Evolutionary conservation across 306 rosid genomes (phyloP).

Genomic region (Prunus mongolica): DNA sequence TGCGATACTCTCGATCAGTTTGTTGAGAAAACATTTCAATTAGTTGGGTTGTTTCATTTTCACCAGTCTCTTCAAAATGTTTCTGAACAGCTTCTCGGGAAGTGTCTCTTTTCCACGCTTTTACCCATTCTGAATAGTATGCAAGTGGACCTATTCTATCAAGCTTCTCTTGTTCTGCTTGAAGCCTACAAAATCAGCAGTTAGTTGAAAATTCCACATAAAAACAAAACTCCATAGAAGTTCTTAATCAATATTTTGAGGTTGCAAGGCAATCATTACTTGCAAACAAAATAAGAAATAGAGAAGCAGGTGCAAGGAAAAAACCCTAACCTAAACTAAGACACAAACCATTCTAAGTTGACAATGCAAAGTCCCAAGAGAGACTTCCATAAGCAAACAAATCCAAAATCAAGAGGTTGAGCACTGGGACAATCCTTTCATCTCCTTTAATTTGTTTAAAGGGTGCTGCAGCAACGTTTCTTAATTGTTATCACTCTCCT

Average conservation of each 20-base stretch:
- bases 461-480: not conserved
- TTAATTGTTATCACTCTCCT: not conserved
- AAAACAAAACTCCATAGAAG: slow-evolving; percentile 1
- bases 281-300: slow-evolving; percentile 1
- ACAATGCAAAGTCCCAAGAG: not conserved
- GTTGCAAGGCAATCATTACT: slow-evolving; percentile 19
- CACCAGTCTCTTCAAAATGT: slow-evolving; percentile 93
- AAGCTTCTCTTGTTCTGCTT: slow-evolving; percentile 71
- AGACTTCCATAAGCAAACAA: not conserved
- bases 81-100: slow-evolving; percentile 78
- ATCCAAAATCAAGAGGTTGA: not conserved
- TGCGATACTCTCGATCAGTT: slow-evolving; percentile 85
- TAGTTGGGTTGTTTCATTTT: slow-evolving; percentile 77
- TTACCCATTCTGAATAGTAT: slow-evolving; percentile 94
- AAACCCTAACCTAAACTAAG: not conserved
- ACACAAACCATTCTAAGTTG: not conserved
- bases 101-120: slow-evolving; percentile 85
- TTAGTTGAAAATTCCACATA: slow-evolving; percentile 9
- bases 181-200: slow-evolving; percentile 54
- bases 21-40: slow-evolving; percentile 82
- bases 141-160: slow-evolving; percentile 66
- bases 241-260: slow-evolving; percentile 13
- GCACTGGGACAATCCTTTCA: not conserved
- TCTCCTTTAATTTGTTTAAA: not conserved
- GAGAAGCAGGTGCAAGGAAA: slow-evolving; percentile 10